These are phyloP conservation scores for Leccinellum luteum DNA, from an alignment of 768 basidiomycete genomes.

Conservation along the genomic window DNA sequence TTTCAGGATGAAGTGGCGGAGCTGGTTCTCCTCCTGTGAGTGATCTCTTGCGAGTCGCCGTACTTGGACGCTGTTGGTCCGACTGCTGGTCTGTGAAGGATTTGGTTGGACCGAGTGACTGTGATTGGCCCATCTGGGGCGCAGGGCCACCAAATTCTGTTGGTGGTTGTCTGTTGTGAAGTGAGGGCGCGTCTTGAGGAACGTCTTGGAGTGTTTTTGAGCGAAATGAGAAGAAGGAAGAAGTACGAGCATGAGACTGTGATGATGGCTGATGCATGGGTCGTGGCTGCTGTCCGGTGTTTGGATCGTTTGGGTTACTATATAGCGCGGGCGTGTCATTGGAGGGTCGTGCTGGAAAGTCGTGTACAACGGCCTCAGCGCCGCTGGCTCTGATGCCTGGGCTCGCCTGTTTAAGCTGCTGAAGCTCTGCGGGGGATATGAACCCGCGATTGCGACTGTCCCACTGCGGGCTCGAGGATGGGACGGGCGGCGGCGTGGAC, in stretches of 20 bases:
- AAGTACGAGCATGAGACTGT: constrained; percentile 48
- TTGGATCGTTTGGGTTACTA: constrained; percentile 17
- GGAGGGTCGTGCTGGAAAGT: constrained; percentile 30
- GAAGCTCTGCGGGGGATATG: constrained; percentile 33
- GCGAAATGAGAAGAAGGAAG: constrained; percentile 66
- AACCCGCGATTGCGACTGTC: constrained; percentile 35
- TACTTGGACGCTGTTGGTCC: constrained; percentile 21
- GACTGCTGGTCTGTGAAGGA: constrained; percentile 20
- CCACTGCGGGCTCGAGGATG: constrained; percentile 35
- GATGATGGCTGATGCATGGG: constrained; percentile 22
- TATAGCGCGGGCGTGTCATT: constrained; percentile 13
- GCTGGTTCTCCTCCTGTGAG: constrained; percentile 12
- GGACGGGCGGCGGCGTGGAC: constrained; percentile 4
- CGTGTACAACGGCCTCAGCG: constrained; percentile 27
- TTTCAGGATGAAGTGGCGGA: constrained; percentile 73
- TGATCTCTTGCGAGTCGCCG: constrained; percentile 19
- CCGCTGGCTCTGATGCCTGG: constrained; percentile 21
- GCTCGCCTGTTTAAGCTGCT: constrained; percentile 34
- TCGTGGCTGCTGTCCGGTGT: constrained; percentile 21
- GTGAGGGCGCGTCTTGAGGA: constrained; percentile 9
- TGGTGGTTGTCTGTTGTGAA: constrained; percentile 12
- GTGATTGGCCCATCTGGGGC: constrained; percentile 34
- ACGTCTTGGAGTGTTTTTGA: constrained; percentile 34
- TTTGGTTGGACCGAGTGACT: constrained; percentile 29
- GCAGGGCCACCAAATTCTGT: constrained; percentile 24